Percentiles rank a stretch among this genome's conserved stretches.
Conservation (phyloP, 495 filamentous ascomycete genomes). For the Rhypophila decipiens region DNA sequence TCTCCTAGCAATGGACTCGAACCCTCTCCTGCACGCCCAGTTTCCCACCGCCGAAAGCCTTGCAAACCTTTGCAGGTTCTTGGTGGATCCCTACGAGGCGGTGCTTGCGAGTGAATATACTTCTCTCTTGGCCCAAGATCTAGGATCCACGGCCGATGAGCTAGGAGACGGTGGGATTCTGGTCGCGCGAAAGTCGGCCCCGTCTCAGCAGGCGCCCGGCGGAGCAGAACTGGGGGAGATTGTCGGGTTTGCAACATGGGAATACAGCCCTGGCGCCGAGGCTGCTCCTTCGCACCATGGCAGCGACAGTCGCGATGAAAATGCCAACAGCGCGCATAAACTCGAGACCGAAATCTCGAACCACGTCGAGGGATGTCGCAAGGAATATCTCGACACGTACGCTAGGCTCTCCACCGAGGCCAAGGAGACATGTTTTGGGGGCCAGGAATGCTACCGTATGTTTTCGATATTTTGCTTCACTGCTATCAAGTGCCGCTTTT, state of each 20-base stretch:
- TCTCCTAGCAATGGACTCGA: slow-evolving; percentile 35
- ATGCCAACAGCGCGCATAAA: too few relatives aligned
- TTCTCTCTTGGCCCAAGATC: background rate
- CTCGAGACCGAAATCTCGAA: slow-evolving; percentile 14
- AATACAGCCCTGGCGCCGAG: background rate
- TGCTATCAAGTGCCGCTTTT: background rate
- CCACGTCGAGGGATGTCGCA: slow-evolving; percentile 9
- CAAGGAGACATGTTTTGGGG: slow-evolving; percentile 21
- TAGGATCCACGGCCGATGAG: too few relatives aligned
- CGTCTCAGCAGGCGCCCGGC: background rate
- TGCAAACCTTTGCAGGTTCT: slow-evolving; percentile 16
- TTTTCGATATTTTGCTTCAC: slow-evolving; percentile 5
- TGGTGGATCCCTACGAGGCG: slow-evolving; percentile 10
- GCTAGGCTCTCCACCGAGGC: slow-evolving; percentile 23
- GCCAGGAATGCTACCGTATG: slow-evolving; percentile 19
- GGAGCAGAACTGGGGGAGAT: background rate
- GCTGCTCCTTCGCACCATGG: background rate
- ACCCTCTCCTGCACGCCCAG: slow-evolving; percentile 35
- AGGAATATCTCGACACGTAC: slow-evolving; percentile 29
- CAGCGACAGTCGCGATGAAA: slow-evolving; percentile 2
- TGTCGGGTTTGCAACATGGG: background rate
- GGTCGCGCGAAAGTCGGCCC: background rate
- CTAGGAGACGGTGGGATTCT: background rate
- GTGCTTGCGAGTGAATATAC: background rate
- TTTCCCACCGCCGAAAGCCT: slow-evolving; percentile 32